Percentiles rank a stretch among this genome's conserved stretches.
These are phyloP conservation scores for Starmerella riodocensis DNA, from an alignment of 805 yeast genomes.

Conservation along the genomic window DNA sequence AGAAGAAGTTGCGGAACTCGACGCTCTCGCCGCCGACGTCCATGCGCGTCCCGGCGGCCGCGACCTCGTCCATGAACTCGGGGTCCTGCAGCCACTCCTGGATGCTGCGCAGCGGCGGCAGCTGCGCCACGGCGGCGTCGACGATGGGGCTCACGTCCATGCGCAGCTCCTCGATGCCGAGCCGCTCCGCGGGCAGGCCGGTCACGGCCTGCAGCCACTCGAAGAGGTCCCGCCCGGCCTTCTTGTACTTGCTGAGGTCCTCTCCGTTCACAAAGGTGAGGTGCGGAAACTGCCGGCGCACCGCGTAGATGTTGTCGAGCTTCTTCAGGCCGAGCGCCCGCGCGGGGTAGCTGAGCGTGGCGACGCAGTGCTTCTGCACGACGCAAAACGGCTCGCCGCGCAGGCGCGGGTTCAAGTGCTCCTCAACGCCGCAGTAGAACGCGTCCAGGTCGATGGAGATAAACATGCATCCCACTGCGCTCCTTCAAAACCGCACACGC, in stretches of 20 bases:
- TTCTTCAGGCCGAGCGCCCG: slow-evolving; percentile 24
- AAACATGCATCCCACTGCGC: no score
- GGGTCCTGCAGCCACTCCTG: slow-evolving; percentile 4
- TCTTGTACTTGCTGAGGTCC: slow-evolving; percentile 22
- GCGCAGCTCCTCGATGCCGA: slow-evolving; percentile 28
- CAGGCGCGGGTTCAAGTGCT: slow-evolving; percentile 21
- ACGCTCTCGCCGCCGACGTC: neutral
- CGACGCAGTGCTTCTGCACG: slow-evolving; percentile 24
- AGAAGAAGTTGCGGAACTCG: slow-evolving; percentile 22
- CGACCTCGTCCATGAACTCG: slow-evolving; percentile 11
- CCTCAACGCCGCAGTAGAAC: slow-evolving; percentile 28
- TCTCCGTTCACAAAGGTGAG: slow-evolving; percentile 25
- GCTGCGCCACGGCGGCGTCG: neutral
- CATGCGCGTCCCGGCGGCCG: slow-evolving; percentile 1
- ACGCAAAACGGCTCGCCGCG: slow-evolving; percentile 25
- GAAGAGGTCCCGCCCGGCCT: slow-evolving; percentile 24
- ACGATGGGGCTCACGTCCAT: slow-evolving; percentile 22
- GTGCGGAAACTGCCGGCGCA: slow-evolving; percentile 18
- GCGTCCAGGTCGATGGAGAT: slow-evolving; percentile 27
- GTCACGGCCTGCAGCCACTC: slow-evolving; percentile 18
- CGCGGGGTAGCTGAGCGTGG: slow-evolving; percentile 27
- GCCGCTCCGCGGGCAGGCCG: slow-evolving; percentile 23
- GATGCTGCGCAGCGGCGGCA: neutral
- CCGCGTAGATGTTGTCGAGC: slow-evolving; percentile 17
- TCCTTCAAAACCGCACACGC: no score